Conservation (phyloP, 495 filamentous ascomycete genomes). For the Penicillium manginii region DNA sequence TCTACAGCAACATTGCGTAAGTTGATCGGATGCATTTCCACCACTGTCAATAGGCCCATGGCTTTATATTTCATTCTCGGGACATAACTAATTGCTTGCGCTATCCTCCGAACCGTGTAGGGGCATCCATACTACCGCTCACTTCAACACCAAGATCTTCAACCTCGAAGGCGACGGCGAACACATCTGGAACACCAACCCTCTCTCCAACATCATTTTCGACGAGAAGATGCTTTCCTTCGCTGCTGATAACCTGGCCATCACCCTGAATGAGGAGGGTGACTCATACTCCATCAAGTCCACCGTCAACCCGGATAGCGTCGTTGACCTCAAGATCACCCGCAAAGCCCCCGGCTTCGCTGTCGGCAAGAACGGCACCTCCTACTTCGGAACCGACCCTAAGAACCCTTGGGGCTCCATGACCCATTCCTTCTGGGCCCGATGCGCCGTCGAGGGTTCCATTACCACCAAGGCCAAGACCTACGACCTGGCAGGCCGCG, state of each 20-base stretch:
- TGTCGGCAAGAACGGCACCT: conserved; percentile 83
- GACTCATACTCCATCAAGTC: conserved; percentile 84
- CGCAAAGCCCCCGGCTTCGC: conserved; percentile 79
- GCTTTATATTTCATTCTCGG: background rate
- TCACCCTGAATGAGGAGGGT: conserved; percentile 84
- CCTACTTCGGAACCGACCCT: conserved; percentile 82
- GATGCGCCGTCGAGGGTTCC: conserved; percentile 76
- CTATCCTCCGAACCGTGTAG: conserved; percentile 45
- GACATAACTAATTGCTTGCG: background rate
- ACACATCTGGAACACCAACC: conserved; percentile 78
- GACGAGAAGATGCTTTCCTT: conserved; percentile 81
- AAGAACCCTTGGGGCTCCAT: conserved; percentile 88
- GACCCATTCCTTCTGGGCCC: conserved; percentile 91
- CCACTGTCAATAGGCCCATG: background rate
- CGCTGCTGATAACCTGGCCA: conserved; percentile 77
- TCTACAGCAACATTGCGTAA: conserved; percentile 97
- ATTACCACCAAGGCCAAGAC: conserved; percentile 83
- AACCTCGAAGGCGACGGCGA: conserved; percentile 68
- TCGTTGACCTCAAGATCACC: conserved; percentile 84
- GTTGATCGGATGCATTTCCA: conserved; percentile 30
- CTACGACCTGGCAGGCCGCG: conserved; percentile 80
- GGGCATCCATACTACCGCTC: conserved; percentile 83
- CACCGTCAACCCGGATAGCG: conserved; percentile 69
- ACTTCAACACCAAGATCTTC: conserved; percentile 93
- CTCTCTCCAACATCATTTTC: conserved; percentile 76